A percentile compares a stretch with the other conserved stretches of the same genome.
Evolutionary conservation across 345 rosid genomes (phyloP).

Genomic region (Salix udensis): DNA sequence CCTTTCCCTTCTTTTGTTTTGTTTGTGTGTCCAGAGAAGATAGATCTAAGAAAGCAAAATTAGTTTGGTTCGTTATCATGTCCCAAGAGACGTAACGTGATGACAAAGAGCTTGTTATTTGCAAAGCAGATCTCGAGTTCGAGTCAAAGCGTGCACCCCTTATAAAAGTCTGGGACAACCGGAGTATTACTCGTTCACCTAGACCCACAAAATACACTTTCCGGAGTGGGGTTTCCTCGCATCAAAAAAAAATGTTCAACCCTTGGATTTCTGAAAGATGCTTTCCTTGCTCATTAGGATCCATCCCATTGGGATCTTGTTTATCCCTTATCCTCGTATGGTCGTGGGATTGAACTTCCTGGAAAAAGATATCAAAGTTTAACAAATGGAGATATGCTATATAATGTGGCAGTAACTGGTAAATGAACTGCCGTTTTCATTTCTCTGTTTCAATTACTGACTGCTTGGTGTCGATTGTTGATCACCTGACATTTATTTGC

Average conservation of each 20-base stretch:
- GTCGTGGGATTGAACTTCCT: conserved; percentile 78
- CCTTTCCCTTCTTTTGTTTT: not conserved
- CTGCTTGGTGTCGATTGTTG: not conserved
- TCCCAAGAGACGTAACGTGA: too few relatives aligned
- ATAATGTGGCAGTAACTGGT: conserved; percentile 87
- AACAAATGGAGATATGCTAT: conserved; percentile 68
- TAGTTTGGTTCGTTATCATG: not conserved
- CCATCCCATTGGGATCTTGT: conserved; percentile 76
- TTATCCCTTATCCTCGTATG: conserved; percentile 84
- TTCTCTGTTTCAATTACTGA: not conserved
- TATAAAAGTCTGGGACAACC: too few relatives aligned
- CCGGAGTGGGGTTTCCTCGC: too few relatives aligned
- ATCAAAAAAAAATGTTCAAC: not conserved
- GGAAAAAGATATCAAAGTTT: conserved; percentile 75
- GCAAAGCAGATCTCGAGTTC: too few relatives aligned
- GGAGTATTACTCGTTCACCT: too few relatives aligned
- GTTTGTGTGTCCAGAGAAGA: not conserved
- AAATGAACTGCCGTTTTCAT: not conserved
- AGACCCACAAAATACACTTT: too few relatives aligned
- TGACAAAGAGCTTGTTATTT: too few relatives aligned
- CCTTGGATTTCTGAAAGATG: not conserved
- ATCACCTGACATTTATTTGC: not conserved
- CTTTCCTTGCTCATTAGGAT: conserved; percentile 43
- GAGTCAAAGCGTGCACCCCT: too few relatives aligned
- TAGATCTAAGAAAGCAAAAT: not conserved